These are phyloP conservation scores for Pleurotus giganteus DNA, from an alignment of 768 basidiomycete genomes.

Conservation along the genomic window DNA sequence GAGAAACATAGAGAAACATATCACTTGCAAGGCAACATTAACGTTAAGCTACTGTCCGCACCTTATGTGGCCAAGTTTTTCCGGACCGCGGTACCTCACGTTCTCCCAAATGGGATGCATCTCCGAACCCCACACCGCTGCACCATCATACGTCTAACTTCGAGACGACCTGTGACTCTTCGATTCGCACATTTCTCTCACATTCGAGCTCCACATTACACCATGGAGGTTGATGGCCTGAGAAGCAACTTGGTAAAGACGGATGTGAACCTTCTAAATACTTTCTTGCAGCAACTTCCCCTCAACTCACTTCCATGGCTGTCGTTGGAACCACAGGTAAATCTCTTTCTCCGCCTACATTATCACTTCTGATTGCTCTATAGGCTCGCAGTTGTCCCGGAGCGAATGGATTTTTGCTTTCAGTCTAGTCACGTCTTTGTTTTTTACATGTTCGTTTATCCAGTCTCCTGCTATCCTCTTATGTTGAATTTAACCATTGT, in stretches of 20 bases:
- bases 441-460: conserved; percentile 61
- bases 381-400: conserved; percentile 42
- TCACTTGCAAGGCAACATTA: too few species aligned
- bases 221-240: background rate
- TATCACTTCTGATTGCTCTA: background rate
- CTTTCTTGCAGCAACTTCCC: background rate
- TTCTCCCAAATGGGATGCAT: background rate
- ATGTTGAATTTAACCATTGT: background rate
- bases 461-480: background rate
- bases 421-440: conserved; percentile 67
- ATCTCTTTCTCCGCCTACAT: background rate
- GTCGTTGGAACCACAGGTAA: conserved; percentile 9
- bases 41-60: background rate
- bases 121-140: background rate
- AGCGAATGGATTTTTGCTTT: conserved; percentile 57
- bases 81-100: background rate
- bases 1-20: too few species aligned
- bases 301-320: background rate
- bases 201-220: background rate
- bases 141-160: conserved; percentile 1
- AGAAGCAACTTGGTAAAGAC: background rate
- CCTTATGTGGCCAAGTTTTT: background rate
- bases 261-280: background rate
- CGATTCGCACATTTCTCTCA: conserved; percentile 1
- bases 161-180: conserved; percentile 1